These are phyloP conservation scores for Rhodamnia rubescens DNA, from an alignment of 345 rosid species.

Conservation along the genomic window DNA sequence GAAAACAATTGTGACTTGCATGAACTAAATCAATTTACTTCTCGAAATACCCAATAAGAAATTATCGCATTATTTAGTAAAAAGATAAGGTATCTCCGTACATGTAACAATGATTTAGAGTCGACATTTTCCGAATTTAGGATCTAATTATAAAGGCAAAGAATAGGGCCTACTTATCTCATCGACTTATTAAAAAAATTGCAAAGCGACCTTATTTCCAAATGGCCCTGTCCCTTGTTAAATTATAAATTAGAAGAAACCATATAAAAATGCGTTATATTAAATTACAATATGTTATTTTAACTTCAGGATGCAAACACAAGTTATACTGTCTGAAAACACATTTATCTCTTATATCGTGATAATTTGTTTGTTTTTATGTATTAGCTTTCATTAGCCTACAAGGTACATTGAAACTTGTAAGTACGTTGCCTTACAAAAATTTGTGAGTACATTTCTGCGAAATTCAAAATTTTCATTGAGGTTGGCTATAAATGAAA, in stretches of 20 bases:
- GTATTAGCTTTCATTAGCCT: not conserved
- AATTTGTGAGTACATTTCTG: not conserved
- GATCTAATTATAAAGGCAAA: not conserved
- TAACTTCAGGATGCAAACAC: not conserved
- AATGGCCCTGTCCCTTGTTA: not conserved
- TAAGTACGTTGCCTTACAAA: not conserved
- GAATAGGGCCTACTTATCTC: not conserved
- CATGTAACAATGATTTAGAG: not conserved
- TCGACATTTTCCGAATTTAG: not conserved
- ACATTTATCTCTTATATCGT: not conserved
- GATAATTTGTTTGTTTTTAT: not conserved
- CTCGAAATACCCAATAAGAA: not conserved
- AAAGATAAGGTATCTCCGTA: not conserved
- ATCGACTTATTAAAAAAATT: not conserved
- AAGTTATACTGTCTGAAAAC: not conserved
- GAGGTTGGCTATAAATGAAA: not conserved
- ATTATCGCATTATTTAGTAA: not conserved
- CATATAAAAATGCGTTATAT: not conserved
- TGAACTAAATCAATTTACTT: not conserved
- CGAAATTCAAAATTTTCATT: not conserved
- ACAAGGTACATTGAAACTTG: not conserved
- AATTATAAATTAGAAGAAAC: not conserved
- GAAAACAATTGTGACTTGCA: too few species aligned
- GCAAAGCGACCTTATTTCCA: not conserved
- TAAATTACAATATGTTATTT: not conserved